Evolutionary conservation across 2,329 filamentous ascomycete species (phyloP), one percentile per base, ranked within the genome.

Genomic region (Paecilomyces sp.): DNA sequence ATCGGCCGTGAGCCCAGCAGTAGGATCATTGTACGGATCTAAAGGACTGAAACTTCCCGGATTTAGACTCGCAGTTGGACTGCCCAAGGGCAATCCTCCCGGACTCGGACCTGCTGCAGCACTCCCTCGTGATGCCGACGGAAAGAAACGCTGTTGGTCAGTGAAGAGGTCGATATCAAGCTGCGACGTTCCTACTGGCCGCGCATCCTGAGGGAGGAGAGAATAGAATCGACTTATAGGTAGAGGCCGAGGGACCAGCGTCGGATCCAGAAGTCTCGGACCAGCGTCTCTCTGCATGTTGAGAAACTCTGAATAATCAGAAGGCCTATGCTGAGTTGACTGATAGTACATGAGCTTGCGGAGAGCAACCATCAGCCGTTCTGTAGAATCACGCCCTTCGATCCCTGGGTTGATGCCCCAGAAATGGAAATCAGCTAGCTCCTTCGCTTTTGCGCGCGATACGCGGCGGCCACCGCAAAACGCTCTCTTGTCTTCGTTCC

Each of bases 261-360:
- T 34, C 51, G 22, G 34, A 55, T 25, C 18, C 15, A 34, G 30
- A 13, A 36, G 53, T 11, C 25, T 18, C 24, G n/a, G 60, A 47
- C 51, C 58, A 25, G 56, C 58, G 28, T 57, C 61, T 36, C n/a
- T 7, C 51, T 33, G 58, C 58, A 13, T 56, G 58, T n/a, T 33
- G 7, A 62, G 28, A 3, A 41, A 36, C 15, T 6, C 18, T 18
- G 60, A 55, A 9, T 63, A 61, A 24, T 64, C 41, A 4, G 5
- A 6, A 12, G 67, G 67, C 22, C 67, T 58, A 9, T 36, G 18
- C 34, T 55, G 68, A 0, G 31, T 57, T 1, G 51, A 53, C 25
- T 53, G 51, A n/a, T 53, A 53, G 51, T 53, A 53, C 24, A 25
- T 53, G 4, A 53, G 51, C 24, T 53, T 53, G 24, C 51, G 51